These are phyloP conservation scores for Onygenales sp. DNA, from an alignment of 2,329 filamentous ascomycete species.

Conservation along the genomic window DNA sequence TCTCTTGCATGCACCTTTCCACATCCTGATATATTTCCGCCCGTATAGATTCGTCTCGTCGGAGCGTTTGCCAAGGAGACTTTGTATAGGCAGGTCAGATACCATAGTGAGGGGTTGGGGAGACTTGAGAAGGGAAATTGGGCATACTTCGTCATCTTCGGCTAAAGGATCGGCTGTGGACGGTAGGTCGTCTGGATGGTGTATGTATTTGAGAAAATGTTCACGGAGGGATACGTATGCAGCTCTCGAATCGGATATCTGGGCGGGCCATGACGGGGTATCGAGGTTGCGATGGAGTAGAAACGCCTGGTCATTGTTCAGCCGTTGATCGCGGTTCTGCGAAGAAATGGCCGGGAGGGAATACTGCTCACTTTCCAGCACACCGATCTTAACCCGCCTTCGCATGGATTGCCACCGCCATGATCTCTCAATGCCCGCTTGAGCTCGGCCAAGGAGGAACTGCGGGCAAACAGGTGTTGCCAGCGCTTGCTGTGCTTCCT, in stretches of 20 bases:
- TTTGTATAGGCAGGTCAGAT: slow-evolving; percentile 46
- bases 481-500: slow-evolving; percentile 52
- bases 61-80: slow-evolving; percentile 85
- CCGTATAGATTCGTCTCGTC: slow-evolving; percentile 72
- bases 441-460: slow-evolving; percentile 51
- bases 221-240: slow-evolving; percentile 64
- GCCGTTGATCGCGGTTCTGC: slow-evolving; percentile 3
- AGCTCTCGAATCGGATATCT: slow-evolving; percentile 57
- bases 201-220: slow-evolving; percentile 71
- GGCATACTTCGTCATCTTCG: slow-evolving; percentile 61
- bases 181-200: slow-evolving; percentile 71
- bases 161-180: slow-evolving; percentile 72
- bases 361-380: slow-evolving; percentile 69
- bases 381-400: slow-evolving; percentile 68
- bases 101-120: slow-evolving; percentile 12
- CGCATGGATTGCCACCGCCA: slow-evolving; percentile 51
- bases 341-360: background rate
- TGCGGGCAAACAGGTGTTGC: slow-evolving; percentile 48
- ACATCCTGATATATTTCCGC: slow-evolving; percentile 93
- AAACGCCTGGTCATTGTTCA: slow-evolving; percentile 52
- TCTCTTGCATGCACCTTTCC: slow-evolving; percentile 79
- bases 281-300: slow-evolving; percentile 64
- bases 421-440: slow-evolving; percentile 55
- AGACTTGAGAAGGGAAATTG: slow-evolving; percentile 14
- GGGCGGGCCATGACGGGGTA: slow-evolving; percentile 57